Evolutionary conservation across 2,329 filamentous ascomycete genomes (phyloP).

Genomic region (Colletotrichum eremochloae): DNA sequence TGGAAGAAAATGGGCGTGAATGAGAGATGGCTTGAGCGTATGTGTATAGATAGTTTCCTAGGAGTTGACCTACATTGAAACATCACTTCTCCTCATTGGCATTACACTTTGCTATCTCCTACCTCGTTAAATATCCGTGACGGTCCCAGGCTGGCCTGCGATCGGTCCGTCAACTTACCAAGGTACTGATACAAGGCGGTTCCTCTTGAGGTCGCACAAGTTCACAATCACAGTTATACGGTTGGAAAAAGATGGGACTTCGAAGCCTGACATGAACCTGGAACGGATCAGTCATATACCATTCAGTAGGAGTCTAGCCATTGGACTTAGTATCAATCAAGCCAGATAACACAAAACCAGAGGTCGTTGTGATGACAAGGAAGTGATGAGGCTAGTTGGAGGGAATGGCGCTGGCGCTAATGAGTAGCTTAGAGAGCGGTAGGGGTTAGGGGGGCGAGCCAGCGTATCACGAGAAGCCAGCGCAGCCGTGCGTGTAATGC

Average conservation of each 20-base stretch:
- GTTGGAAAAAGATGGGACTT: too few relatives aligned
- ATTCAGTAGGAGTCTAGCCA: neutral
- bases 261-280: neutral
- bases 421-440: neutral
- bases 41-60: constrained; percentile 40
- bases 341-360: neutral
- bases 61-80: constrained; percentile 29
- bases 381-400: constrained; percentile 10
- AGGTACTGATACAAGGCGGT: too few relatives aligned
- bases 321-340: neutral
- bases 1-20: neutral
- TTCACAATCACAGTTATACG: too few relatives aligned
- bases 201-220: too few relatives aligned
- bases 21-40: constrained; percentile 23
- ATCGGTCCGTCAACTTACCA: neutral
- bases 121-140: neutral
- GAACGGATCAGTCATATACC: neutral
- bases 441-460: neutral
- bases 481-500: constrained; percentile 7
- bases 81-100: constrained; percentile 38
- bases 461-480: constrained; percentile 7
- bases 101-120: neutral
- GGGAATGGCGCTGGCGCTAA: constrained; percentile 4
- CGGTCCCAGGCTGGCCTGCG: neutral
- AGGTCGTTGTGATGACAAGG: constrained; percentile 19